These are phyloP conservation scores for Mycosarcoma mackinlayi DNA, from an alignment of 1,284 basidiomycete species.

Conservation along the genomic window DNA sequence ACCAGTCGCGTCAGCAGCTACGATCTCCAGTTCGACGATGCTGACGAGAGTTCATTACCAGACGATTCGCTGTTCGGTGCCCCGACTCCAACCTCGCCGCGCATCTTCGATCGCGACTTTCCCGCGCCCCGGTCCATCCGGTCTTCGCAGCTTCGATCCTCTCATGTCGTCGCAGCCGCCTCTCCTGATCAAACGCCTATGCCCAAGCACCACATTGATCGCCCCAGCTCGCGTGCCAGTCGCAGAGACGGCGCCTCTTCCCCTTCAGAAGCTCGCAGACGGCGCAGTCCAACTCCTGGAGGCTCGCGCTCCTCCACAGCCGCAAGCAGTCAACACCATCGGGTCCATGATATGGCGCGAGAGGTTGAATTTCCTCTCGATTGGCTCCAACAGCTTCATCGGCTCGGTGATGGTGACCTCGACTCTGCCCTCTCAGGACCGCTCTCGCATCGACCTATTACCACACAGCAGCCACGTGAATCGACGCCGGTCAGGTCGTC, in stretches of 20 bases:
- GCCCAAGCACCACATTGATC: conserved; percentile 28
- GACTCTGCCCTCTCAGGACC: conserved; percentile 38
- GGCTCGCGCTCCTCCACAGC: conserved; percentile 8
- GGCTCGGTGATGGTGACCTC: conserved; percentile 24
- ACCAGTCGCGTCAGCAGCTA: conserved; percentile 47
- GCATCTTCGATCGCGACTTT: conserved; percentile 25
- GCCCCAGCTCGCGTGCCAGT: conserved; percentile 30
- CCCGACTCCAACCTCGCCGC: conserved; percentile 17
- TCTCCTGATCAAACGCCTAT: conserved; percentile 48
- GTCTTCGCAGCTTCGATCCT: conserved; percentile 3
- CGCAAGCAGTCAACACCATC: neutral
- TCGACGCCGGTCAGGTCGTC: conserved; percentile 44
- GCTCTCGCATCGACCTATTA: conserved; percentile 28
- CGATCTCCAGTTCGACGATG: conserved; percentile 49
- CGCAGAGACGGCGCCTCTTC: conserved; percentile 25
- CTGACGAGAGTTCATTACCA: conserved; percentile 28
- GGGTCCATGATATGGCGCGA: conserved; percentile 27
- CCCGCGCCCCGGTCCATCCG: conserved; percentile 12
- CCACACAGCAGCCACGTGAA: conserved; percentile 24
- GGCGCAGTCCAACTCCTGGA: conserved; percentile 22
- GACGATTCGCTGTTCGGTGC: conserved; percentile 45
- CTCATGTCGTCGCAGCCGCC: neutral
- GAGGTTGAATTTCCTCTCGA: conserved; percentile 37
- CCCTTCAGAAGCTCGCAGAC: conserved; percentile 17
- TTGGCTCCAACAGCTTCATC: conserved; percentile 41